Conservation (phyloP, 192 early-diverging fungal genomes). For the Linnemannia exigua region DNA sequence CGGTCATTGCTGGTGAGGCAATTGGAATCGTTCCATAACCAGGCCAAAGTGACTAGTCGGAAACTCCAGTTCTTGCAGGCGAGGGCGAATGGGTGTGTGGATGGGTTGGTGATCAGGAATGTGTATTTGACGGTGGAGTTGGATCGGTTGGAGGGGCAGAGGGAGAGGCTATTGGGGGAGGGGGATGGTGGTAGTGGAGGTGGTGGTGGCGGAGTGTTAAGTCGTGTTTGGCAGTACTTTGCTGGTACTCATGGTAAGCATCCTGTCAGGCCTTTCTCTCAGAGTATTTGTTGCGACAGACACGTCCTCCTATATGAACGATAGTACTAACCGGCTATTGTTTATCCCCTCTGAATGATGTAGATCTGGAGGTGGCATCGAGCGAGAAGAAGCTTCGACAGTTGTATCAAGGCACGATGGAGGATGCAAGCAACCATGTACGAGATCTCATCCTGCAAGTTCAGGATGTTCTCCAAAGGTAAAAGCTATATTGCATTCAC, state of each 20-base stretch:
- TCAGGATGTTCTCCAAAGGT: conserved; percentile 41
- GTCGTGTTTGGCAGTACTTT: conserved; percentile 13
- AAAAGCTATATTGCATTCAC: background rate
- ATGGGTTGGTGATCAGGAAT: conserved; percentile 68
- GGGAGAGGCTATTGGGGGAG: conserved; percentile 5
- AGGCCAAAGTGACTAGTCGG: conserved; percentile 56
- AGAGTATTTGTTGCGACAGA: background rate
- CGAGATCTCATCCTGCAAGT: conserved; percentile 44
- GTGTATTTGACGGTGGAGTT: conserved; percentile 47
- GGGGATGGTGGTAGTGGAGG: conserved; percentile 1
- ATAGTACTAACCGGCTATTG: background rate
- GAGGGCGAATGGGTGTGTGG: conserved; percentile 62
- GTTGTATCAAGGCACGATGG: conserved; percentile 39
- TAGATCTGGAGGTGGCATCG: conserved; percentile 15
- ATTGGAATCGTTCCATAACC: conserved; percentile 54
- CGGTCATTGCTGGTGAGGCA: conserved; percentile 50
- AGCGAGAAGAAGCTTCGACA: conserved; percentile 21
- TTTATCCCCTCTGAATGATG: background rate
- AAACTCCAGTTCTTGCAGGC: conserved; percentile 64
- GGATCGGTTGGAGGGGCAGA: conserved; percentile 53
- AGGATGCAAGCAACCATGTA: conserved; percentile 34
- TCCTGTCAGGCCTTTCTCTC: background rate
- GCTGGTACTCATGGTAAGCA: conserved; percentile 30
- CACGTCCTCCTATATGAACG: background rate
- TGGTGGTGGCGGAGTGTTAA: conserved; percentile 10